Evolutionary conservation across 805 yeast genomes (phyloP), one percentile per base, ranked within the genome.

Genomic region (Wickerhamomyces subpelliculosus): DNA sequence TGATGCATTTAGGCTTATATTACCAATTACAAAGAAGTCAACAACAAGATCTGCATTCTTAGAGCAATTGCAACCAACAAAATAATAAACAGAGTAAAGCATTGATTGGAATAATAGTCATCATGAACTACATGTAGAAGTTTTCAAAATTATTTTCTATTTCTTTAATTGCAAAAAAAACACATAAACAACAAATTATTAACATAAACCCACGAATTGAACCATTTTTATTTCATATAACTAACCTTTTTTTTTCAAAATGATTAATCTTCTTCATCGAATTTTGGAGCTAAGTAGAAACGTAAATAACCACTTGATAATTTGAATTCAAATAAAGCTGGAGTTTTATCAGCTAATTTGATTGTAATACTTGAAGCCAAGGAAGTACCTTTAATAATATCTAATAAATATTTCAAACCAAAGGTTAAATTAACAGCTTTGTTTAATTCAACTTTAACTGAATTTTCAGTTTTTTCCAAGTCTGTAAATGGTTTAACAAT

Each of bases 281-380:
- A 87, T 73, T 93, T 90, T 43, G 98, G 98, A 52, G 98, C 98
- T 62, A 93, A 75, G 75, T 85, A 93, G 76, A 84, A 93, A 61
- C 96, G 82, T 61, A 93, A 71, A 65, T 86, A 85, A 38, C 98
- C 98, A 62, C 90, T 84, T 45, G 87, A 80, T 58, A 93, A 71
- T 64, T 82, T 83, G 68, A 82, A 93, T 67, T 90, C 97, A 57
- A 93, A 87, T 61, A 88, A 68, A 30, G 97, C 95, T 25, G 98
- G 98, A 13, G 93, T 80, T 58, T 84, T 87, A 55, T 84, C 90
- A 16, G 95, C 84, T 56, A 93, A 74, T 63, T 86, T 84, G 47
- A 93, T 73, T 29, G 93, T 84, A 43, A 90, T 89, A 31, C 80
- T 70, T 32, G 73, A 65, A 2, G 96, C 73, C 49, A 93, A 73